Evolutionary conservation across 306 rosid species (phyloP).

Genomic region (Prunus dulcis): DNA sequence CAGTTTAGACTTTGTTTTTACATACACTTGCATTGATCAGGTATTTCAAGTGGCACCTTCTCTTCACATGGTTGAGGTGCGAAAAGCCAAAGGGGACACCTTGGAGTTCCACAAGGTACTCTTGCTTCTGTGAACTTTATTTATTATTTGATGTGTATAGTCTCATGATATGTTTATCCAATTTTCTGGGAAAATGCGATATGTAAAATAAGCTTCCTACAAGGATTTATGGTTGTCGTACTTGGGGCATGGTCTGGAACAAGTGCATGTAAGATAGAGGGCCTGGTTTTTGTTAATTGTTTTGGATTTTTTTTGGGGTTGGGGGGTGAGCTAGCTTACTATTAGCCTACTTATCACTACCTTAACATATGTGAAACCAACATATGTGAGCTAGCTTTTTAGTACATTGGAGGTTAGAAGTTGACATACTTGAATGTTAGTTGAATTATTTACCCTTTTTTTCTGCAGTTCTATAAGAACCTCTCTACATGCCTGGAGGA

Average conservation of each 20-base stretch:
- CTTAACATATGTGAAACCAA: too few relatives aligned
- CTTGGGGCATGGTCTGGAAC: too few relatives aligned
- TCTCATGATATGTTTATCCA: neutral
- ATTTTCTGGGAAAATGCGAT: neutral
- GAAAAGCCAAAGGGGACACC: conserved; percentile 98
- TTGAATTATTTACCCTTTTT: neutral
- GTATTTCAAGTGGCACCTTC: conserved; percentile 98
- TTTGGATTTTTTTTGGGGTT: too few relatives aligned
- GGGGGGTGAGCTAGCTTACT: too few relatives aligned
- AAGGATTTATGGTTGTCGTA: neutral
- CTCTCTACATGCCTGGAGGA: conserved; percentile 78
- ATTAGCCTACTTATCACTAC: too few relatives aligned
- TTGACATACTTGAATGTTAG: neutral
- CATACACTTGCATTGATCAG: conserved; percentile 31
- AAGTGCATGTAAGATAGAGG: too few relatives aligned
- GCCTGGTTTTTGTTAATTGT: too few relatives aligned
- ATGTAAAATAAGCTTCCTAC: neutral
- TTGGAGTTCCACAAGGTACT: conserved; percentile 94
- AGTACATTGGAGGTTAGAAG: too few relatives aligned
- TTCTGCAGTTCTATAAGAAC: conserved; percentile 79
- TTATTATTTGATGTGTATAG: neutral
- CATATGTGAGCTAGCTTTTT: too few relatives aligned
- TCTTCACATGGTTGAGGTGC: conserved; percentile 95
- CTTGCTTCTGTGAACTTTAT: neutral
- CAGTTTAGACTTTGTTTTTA: neutral